phyloP scores from a whole-genome alignment of 805 yeast genomes.

The Kurtzmaniella fragi region DNA sequence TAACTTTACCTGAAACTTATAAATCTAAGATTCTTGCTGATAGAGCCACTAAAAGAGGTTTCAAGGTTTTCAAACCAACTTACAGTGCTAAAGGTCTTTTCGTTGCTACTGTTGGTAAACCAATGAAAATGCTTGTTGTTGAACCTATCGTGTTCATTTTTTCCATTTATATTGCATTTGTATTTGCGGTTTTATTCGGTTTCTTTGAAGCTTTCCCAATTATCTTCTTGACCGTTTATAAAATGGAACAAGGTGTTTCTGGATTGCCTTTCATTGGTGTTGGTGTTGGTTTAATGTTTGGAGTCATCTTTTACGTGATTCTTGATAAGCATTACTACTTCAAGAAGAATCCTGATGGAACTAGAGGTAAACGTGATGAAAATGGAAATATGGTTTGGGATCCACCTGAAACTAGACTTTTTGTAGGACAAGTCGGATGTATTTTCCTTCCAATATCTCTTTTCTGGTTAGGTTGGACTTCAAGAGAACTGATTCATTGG shows the following conservation, averaged over 20 bases:
- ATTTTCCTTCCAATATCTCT: slow-evolving; percentile 60
- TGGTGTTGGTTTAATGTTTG: slow-evolving; percentile 60
- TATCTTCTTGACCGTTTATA: slow-evolving; percentile 61
- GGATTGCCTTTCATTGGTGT: slow-evolving; percentile 71
- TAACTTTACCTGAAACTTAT: slow-evolving; percentile 68
- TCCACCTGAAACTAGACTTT: slow-evolving; percentile 56
- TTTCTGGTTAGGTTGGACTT: slow-evolving; percentile 83
- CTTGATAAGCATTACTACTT: slow-evolving; percentile 47
- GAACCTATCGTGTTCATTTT: slow-evolving; percentile 74
- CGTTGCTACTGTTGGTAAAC: slow-evolving; percentile 52
- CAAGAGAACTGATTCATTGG: slow-evolving; percentile 61
- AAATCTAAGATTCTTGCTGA: slow-evolving; percentile 57
- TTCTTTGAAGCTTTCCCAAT: slow-evolving; percentile 78
- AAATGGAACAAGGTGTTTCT: slow-evolving; percentile 54
- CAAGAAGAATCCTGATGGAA: slow-evolving; percentile 59
- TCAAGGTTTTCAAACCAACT: slow-evolving; percentile 35
- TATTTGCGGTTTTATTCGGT: slow-evolving; percentile 73
- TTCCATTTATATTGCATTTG: slow-evolving; percentile 66
- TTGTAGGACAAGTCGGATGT: slow-evolving; percentile 64
- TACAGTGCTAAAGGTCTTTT: slow-evolving; percentile 37
- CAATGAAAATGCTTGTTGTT: slow-evolving; percentile 60
- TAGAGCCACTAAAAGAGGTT: slow-evolving; percentile 59
- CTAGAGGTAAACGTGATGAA: slow-evolving; percentile 49
- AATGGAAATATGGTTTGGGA: slow-evolving; percentile 52
- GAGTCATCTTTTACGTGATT: slow-evolving; percentile 46